Evolutionary conservation across 2,329 filamentous ascomycete genomes (phyloP), one percentile per base, ranked within the genome.

Genomic region (Verticillium tricorpus): DNA sequence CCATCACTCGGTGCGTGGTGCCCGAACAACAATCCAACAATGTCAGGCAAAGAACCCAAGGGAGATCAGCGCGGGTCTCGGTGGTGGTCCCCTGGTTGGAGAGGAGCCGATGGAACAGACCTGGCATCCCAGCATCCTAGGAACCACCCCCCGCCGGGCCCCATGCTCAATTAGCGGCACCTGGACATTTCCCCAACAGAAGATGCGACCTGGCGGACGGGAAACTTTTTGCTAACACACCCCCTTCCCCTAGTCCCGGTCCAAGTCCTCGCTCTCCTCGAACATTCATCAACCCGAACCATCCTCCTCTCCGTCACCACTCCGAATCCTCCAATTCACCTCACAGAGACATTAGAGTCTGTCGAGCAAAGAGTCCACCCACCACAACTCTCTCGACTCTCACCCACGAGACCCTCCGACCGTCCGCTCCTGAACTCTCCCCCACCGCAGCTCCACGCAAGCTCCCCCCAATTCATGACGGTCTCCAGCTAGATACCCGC

Each of bases 391-490:
- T 40, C 57, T 31, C 57, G 19, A 37, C 19, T 17, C 56, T 25
- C 45, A 50, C 45, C 45, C 45, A 50, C 45, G 45, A 50, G 25
- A 50, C 19, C 54, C 31, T 9, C 28, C 54, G 15, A 56, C 54
- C 31, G 31, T 34, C 54, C 31, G n/a, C 19, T 7, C 11, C 15
- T 14, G 14, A 56, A 45, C 14, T 50, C 58, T 31, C 28, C 58
- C 45, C 58, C 50, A 52, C 58, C 17, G 22, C 58, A 19, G 22
- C 19, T 58, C 35, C 58, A 19, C 57, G 57, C 56, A 54, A 62
- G 62, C 62, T 65, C 64, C 62, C 58, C 59, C 37, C 52, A 45
- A 61, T 64, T 64, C 62, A 65, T 65, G 63, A 65, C 63, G 63
- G 60, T 61, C 62, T 58, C 62, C 50, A 35, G 60, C 55, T 65